Percentiles rank a stretch among this genome's conserved stretches.
Conservation (phyloP, 2,329 filamentous ascomycete species). For the Leptographium wingfieldii region DNA sequence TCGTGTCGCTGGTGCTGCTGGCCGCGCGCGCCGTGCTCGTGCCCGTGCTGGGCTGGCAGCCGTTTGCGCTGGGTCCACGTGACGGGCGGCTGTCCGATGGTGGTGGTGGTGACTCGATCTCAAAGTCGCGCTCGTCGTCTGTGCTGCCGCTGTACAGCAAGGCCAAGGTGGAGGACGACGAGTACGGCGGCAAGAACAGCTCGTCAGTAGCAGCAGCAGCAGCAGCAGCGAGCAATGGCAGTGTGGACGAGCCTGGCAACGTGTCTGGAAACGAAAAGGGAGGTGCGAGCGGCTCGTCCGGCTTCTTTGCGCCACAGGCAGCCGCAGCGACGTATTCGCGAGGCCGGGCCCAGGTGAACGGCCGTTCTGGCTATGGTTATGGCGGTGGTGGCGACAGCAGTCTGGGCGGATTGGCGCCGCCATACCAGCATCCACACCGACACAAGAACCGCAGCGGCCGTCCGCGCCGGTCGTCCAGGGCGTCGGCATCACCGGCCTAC, state of each 20-base stretch:
- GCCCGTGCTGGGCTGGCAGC: slow-evolving; percentile 38
- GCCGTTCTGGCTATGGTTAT: not conserved
- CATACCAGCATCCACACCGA: not conserved
- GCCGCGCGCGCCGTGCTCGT: slow-evolving; percentile 43
- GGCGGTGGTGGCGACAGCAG: too few relatives aligned
- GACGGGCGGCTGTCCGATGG: slow-evolving; percentile 5
- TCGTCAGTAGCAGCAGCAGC: slow-evolving; percentile 14
- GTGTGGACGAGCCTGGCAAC: slow-evolving; percentile 32
- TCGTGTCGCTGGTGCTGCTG: slow-evolving; percentile 37
- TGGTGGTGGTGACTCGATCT: too few relatives aligned
- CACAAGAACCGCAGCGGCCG: not conserved
- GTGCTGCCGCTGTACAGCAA: slow-evolving; percentile 36
- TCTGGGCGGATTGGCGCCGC: not conserved
- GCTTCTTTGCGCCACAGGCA: slow-evolving; percentile 17
- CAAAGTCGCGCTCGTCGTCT: not conserved
- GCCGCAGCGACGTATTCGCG: slow-evolving; percentile 14
- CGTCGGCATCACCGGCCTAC: not conserved
- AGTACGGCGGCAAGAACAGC: slow-evolving; percentile 16
- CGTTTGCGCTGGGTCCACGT: slow-evolving; percentile 37
- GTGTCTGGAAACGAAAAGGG: slow-evolving; percentile 12
- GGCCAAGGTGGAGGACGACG: slow-evolving; percentile 38
- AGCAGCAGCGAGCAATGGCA: slow-evolving; percentile 25
- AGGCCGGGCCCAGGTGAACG: slow-evolving; percentile 13
- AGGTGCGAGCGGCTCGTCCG: slow-evolving; percentile 18
- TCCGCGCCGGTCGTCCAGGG: not conserved